Percentiles rank a stretch among this genome's conserved stretches.
These are phyloP conservation scores for Exidia glandulosa DNA, from an alignment of 768 basidiomycete species.

Conservation along the genomic window DNA sequence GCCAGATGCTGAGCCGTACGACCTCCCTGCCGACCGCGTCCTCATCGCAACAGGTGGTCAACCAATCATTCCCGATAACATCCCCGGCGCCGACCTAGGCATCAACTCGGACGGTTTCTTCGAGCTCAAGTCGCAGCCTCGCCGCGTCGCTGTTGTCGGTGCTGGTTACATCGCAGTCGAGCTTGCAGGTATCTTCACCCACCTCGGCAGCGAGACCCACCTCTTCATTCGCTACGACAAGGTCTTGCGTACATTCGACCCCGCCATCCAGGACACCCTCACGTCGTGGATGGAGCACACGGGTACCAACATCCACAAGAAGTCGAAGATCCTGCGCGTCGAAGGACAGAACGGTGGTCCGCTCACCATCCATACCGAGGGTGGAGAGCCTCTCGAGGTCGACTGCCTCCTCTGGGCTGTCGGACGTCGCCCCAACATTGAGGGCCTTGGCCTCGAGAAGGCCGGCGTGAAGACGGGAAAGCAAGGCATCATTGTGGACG, in stretches of 20 bases:
- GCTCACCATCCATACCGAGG: constrained; percentile 65
- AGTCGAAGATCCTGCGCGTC: constrained; percentile 61
- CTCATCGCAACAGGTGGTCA: constrained; percentile 79
- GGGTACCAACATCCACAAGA: constrained; percentile 80
- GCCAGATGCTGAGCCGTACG: constrained; percentile 58
- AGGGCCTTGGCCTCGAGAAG: constrained; percentile 65
- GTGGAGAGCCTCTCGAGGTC: constrained; percentile 69
- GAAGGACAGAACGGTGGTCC: constrained; percentile 62
- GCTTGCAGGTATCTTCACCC: constrained; percentile 86
- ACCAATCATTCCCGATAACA: constrained; percentile 64
- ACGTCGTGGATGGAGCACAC: constrained; percentile 91
- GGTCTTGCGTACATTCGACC: constrained; percentile 90
- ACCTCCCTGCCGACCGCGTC: constrained; percentile 65
- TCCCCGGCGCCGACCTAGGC: constrained; percentile 85
- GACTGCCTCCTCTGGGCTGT: constrained; percentile 92
- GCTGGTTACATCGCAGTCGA: constrained; percentile 98
- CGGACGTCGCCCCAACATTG: constrained; percentile 74
- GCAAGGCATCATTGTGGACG: constrained; percentile 81
- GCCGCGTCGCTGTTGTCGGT: constrained; percentile 86
- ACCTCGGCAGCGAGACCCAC: constrained; percentile 86
- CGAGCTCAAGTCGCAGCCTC: constrained; percentile 79
- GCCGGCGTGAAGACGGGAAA: constrained; percentile 63
- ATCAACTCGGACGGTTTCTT: constrained; percentile 97
- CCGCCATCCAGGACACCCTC: constrained; percentile 68
- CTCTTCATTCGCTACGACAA: constrained; percentile 82